A percentile compares a stretch with the other conserved stretches of the same genome.
phyloP scores from a whole-genome alignment of 495 filamentous ascomycete genomes.

The Monascus purpureus region DNA sequence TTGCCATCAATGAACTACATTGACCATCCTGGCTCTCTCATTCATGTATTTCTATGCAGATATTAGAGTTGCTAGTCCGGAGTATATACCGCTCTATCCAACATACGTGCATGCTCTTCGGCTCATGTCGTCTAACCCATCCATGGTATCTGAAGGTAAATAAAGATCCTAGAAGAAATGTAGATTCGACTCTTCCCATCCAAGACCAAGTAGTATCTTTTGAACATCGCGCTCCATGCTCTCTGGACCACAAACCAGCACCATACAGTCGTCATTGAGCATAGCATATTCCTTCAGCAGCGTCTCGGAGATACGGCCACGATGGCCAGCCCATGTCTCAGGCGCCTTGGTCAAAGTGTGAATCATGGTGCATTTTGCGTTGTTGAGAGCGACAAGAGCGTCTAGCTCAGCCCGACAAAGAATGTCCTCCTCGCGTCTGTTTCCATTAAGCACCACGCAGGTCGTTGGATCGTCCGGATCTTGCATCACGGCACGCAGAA shows the following conservation, averaged over 20 bases:
- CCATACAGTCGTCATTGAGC: constrained; percentile 43
- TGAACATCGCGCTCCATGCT: constrained; percentile 59
- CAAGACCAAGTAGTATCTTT: constrained; percentile 46
- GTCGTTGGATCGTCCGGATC: constrained; percentile 40
- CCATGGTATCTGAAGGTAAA: too few relatives aligned
- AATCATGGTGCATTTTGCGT: constrained; percentile 47
- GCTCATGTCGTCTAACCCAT: too few relatives aligned
- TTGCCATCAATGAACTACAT: too few relatives aligned
- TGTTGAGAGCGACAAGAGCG: constrained; percentile 33
- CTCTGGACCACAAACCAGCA: constrained; percentile 74
- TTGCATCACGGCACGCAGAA: constrained; percentile 62
- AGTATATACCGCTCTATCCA: too few relatives aligned
- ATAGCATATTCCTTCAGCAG: constrained; percentile 48
- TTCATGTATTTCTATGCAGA: too few relatives aligned
- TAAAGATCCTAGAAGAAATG: constrained; percentile 56
- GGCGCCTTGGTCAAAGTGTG: constrained; percentile 58
- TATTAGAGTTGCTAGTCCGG: too few relatives aligned
- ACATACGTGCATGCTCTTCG: too few relatives aligned
- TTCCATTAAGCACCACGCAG: constrained; percentile 70
- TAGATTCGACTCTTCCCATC: constrained; percentile 70
- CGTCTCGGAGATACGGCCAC: constrained; percentile 51
- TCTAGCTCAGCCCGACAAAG: constrained; percentile 69
- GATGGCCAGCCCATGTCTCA: constrained; percentile 51
- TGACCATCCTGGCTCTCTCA: too few relatives aligned
- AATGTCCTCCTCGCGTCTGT: constrained; percentile 70